Percentiles rank a stretch among this genome's conserved stretches.
These are phyloP conservation scores for Leccinum disarticulatum DNA, from an alignment of 768 basidiomycete species.

Conservation along the genomic window DNA sequence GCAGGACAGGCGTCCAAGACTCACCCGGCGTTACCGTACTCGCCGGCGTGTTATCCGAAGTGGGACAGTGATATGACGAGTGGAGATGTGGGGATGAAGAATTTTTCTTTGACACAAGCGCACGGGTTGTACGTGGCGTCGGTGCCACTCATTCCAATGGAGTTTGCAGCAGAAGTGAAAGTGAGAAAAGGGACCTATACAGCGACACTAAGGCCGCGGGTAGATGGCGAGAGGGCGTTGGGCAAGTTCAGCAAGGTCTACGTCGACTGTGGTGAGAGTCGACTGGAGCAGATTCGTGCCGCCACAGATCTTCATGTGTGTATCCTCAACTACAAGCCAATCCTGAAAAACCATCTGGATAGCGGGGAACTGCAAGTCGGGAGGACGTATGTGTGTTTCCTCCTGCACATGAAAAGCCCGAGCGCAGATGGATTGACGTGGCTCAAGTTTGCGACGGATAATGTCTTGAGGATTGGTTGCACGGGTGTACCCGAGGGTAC, in stretches of 20 bases:
- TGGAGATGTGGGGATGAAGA: slow-evolving; percentile 12
- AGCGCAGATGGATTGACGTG: slow-evolving; percentile 12
- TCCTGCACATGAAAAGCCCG: slow-evolving; percentile 13
- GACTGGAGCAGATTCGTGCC: slow-evolving; percentile 13
- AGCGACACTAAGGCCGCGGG: slow-evolving; percentile 14
- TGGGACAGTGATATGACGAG: slow-evolving; percentile 16
- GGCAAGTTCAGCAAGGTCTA: slow-evolving; percentile 14
- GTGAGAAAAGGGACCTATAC: slow-evolving; percentile 1
- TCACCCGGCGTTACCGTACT: slow-evolving; percentile 20
- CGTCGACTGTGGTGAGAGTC: slow-evolving; percentile 17
- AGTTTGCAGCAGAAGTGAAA: slow-evolving; percentile 1
- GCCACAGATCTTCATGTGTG: slow-evolving; percentile 21
- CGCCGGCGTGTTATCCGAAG: slow-evolving; percentile 22
- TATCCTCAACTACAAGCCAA: slow-evolving; percentile 24
- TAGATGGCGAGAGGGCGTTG: background rate
- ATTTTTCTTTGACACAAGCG: slow-evolving; percentile 12
- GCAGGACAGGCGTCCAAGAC: slow-evolving; percentile 18
- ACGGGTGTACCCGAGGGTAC: background rate
- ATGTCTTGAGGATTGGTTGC: slow-evolving; percentile 18
- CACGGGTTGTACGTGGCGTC: slow-evolving; percentile 19
- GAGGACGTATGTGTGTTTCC: slow-evolving; percentile 23
- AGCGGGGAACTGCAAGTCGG: slow-evolving; percentile 18
- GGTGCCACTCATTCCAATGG: slow-evolving; percentile 24
- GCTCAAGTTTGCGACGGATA: slow-evolving; percentile 28
- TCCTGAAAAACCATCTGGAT: background rate